Evolutionary conservation across 75 land plant genomes (phyloP), one percentile per base, ranked within the genome.

Genomic region (Sequoiadendron giganteum): DNA sequence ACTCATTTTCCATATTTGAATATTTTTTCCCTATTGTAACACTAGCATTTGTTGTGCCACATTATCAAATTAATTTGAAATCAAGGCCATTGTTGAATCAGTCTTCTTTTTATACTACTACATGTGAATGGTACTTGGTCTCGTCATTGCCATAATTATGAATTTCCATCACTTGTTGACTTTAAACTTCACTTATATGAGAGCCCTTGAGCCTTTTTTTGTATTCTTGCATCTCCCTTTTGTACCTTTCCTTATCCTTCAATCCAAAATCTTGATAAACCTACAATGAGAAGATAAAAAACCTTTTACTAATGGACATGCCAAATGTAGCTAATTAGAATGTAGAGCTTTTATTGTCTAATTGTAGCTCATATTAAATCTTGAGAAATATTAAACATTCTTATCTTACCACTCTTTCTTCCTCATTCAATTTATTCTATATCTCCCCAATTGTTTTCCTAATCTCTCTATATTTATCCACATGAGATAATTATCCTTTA

Each of bases 371-470:
- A 25, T 1, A 56, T 34, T 28, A 85, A 25, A 18, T 7, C 43
- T 76, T 6, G 25, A 68, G 16, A 16, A 83, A 56, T 10, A 54
- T 32, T 80, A 68, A 21, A 19, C 38, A 2, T 15, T 81, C 36
- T 56, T 34, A 43, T 75, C 88, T 90, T 85, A 97, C 96, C 88
- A 84, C 68, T 86, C 92, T 96, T 86, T 97, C 92, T 70, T 96
- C 96, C 45, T 91, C 90, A 28, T 91, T 90, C 83, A 95, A 95
- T 52, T 89, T 94, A 89, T 87, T 95, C 98, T 98, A 96, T 0
- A 93, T 88, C 80, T 95, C 94, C 21, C 99, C 98, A 43, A 97
- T 96, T 96, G 96, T 96, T 84, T 94, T 95, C 70, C 95, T 97
- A 88, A 94, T 91, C 90, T 95, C 99, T 80, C 94, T 88, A 83